Evolutionary conservation across 352 stramenopile genomes (phyloP), one percentile per base, ranked within the genome.

Genomic region (Phytophthora sp.): DNA sequence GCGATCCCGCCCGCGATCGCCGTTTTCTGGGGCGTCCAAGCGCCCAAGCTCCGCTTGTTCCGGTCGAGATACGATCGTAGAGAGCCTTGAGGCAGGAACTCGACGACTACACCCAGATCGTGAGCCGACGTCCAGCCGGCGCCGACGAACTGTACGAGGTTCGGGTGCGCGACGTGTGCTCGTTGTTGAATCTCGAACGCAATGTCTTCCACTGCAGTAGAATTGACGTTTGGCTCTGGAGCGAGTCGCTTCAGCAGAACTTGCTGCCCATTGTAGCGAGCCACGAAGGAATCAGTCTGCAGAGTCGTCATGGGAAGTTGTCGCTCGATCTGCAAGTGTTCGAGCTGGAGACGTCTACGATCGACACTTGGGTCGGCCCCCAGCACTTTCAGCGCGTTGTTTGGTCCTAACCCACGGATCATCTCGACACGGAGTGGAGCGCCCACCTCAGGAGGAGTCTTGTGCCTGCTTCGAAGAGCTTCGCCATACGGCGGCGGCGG

Each of bases 81-180:
- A 33, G 63, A 62, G 21, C 69, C 69, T 2, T 36, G 30, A n/a
- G 47, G 39, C n/a, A 60, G 18, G 30, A 55, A 71, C 26, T 77
- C 69, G 6, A 68, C 53, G 4, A 67, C 38, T 26, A 71, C 35
- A 3, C 35, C 18, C 7, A 77, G 8, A 15, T 71, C 57, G 3
- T 55, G 36, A 27, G 47, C 57, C 15, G 53, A 57, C 36, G 46
- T 68, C 82, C 84, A 90, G 18, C 75, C 80, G 3, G 76, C 80
- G 1, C 84, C 83, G 13, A 93, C 49, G 20, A 94, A 79, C 29
- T 70, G 58, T 4, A 92, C 63, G 30, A 94, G 82, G 36, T 80
- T 77, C 20, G 57, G 63, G 29, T 95, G 85, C 3, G 77, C 63
- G 7, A 92, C 35, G 20, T 58, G 59, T 4, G 59, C 51, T 35